Percentiles rank a stretch among this genome's conserved stretches.
These are phyloP conservation scores for Arthrinium puccinioides DNA, from an alignment of 2,329 filamentous ascomycete species.

Conservation along the genomic window DNA sequence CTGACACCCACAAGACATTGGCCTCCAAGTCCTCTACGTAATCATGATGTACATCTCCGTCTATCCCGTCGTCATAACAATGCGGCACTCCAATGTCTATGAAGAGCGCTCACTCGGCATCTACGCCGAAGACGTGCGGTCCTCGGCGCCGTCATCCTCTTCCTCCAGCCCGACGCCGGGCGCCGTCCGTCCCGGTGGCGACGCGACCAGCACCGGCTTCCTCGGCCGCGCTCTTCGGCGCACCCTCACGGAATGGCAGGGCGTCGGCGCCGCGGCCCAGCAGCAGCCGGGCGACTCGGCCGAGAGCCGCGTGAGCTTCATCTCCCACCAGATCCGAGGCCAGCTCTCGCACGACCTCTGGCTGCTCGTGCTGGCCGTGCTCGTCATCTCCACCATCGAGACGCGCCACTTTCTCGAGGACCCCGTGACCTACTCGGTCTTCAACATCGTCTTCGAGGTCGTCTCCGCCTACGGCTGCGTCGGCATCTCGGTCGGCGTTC, in stretches of 20 bases:
- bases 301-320: slow-evolving; percentile 36
- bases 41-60: slow-evolving; percentile 62
- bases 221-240: slow-evolving; percentile 28
- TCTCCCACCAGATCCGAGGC: slow-evolving; percentile 51
- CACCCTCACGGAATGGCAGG: slow-evolving; percentile 32
- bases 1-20: slow-evolving; percentile 30
- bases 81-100: slow-evolving; percentile 65
- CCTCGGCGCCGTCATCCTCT: neutral
- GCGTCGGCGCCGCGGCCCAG: slow-evolving; percentile 30
- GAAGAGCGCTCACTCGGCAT: slow-evolving; percentile 61
- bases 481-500: slow-evolving; percentile 51
- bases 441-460: slow-evolving; percentile 54
- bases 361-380: slow-evolving; percentile 54
- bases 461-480: slow-evolving; percentile 54
- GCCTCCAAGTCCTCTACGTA: slow-evolving; percentile 52
- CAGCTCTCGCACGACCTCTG: slow-evolving; percentile 62
- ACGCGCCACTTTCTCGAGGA: slow-evolving; percentile 43
- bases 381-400: slow-evolving; percentile 55
- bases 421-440: slow-evolving; percentile 47
- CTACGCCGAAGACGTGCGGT: slow-evolving; percentile 29
- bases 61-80: slow-evolving; percentile 55
- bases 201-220: slow-evolving; percentile 13
- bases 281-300: slow-evolving; percentile 10
- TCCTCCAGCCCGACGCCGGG: neutral
- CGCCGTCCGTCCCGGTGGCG: slow-evolving; percentile 1